Percentiles rank a stretch among this genome's conserved stretches.
Conservation (phyloP, 441 rosid species). For the Eutrema salsugineum region DNA sequence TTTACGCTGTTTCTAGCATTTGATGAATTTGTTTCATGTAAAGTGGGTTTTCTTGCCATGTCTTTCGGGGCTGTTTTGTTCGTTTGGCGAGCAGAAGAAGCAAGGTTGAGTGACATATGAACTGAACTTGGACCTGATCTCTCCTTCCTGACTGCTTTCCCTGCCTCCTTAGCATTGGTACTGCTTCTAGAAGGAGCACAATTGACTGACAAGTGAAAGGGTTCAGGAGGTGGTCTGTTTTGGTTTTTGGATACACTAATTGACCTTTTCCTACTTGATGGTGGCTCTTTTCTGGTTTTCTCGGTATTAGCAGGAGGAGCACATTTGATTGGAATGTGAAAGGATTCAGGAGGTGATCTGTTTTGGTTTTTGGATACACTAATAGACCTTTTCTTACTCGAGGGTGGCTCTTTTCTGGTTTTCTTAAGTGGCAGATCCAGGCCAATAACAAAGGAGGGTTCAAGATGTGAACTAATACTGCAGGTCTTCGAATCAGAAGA, state of each 20-base stretch:
- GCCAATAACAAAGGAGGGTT: background rate
- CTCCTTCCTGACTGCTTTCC: constrained; percentile 18
- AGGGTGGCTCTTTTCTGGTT: constrained; percentile 9
- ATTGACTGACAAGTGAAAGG: background rate
- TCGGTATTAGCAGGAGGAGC: background rate
- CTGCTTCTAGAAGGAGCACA: background rate
- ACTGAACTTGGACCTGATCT: constrained; percentile 11
- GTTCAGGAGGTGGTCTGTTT: constrained; percentile 9
- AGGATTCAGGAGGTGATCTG: constrained; percentile 1
- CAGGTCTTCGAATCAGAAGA: constrained; percentile 12
- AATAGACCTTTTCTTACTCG: background rate
- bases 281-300: constrained; percentile 17
- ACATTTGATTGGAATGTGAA: constrained; percentile 6
- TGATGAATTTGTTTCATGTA: constrained; percentile 33
- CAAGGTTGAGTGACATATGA: constrained; percentile 30
- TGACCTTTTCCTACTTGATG: constrained; percentile 9
- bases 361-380: constrained; percentile 8
- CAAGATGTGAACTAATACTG: background rate
- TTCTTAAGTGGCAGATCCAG: background rate
- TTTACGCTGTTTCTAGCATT: constrained; percentile 31
- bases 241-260: background rate
- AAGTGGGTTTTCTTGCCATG: constrained; percentile 13
- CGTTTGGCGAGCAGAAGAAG: constrained; percentile 11
- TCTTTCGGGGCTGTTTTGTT: background rate
- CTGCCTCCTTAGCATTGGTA: background rate